A percentile compares a stretch with the other conserved stretches of the same genome.
phyloP scores from a whole-genome alignment of 805 yeast genomes.

The Saccharomycopsis sp. region DNA sequence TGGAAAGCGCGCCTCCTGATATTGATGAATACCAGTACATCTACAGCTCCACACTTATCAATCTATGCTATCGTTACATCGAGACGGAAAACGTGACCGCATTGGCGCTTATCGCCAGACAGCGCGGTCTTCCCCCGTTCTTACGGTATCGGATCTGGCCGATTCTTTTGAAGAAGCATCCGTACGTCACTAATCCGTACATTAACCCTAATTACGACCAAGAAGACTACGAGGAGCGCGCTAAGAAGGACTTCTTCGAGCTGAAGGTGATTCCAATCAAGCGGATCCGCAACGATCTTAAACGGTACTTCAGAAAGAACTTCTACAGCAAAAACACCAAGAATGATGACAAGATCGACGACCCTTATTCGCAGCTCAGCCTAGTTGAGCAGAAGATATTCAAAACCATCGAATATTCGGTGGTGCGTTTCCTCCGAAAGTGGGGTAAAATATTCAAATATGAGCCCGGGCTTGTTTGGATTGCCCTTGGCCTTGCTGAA shows the following conservation, averaged over 20 bases:
- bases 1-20: neutral
- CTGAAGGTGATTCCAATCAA: slow-evolving; percentile 21
- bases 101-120: slow-evolving; percentile 73
- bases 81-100: slow-evolving; percentile 61
- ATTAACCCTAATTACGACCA: slow-evolving; percentile 46
- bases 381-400: slow-evolving; percentile 47
- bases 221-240: slow-evolving; percentile 24
- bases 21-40: neutral
- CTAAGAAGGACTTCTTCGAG: slow-evolving; percentile 31
- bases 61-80: slow-evolving; percentile 50
- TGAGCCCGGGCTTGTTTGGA: slow-evolving; percentile 81
- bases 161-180: slow-evolving; percentile 69
- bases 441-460: slow-evolving; percentile 78
- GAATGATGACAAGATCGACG: slow-evolving; percentile 6
- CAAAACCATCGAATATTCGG: slow-evolving; percentile 50
- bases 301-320: slow-evolving; percentile 49
- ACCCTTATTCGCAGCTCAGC: slow-evolving; percentile 21
- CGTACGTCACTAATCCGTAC: slow-evolving; percentile 73
- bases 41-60: slow-evolving; percentile 4
- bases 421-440: slow-evolving; percentile 57
- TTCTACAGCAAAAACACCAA: slow-evolving; percentile 19
- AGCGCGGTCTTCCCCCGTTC: slow-evolving; percentile 78
- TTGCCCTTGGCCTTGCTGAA: slow-evolving; percentile 80
- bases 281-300: slow-evolving; percentile 49
- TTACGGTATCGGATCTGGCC: slow-evolving; percentile 84